phyloP scores from a whole-genome alignment of 2,329 filamentous ascomycete genomes.

The Endothia cerciana region DNA sequence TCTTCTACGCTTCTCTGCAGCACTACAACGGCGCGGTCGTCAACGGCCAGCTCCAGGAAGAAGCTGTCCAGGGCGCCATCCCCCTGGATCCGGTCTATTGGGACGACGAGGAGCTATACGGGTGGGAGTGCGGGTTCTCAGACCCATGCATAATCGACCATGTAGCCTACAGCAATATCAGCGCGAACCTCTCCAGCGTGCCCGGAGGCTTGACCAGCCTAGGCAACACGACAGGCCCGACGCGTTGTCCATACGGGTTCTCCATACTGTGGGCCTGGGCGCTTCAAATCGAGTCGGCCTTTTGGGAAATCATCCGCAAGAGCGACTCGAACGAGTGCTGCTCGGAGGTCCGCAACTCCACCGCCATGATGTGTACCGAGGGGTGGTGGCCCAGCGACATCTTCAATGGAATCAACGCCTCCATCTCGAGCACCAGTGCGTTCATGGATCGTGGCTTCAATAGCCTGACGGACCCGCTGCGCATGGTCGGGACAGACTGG shows the following conservation, averaged over 20 bases:
- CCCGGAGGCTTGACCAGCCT: not conserved
- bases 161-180: not conserved
- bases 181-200: not conserved
- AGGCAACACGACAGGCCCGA: conserved; percentile 4
- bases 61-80: not conserved
- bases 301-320: not conserved
- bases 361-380: not conserved
- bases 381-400: conserved; percentile 5
- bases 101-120: not conserved
- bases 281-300: not conserved
- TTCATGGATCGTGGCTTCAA: conserved; percentile 11
- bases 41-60: conserved; percentile 9
- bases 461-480: conserved; percentile 2
- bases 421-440: not conserved
- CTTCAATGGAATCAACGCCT: not conserved
- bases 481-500: conserved; percentile 4
- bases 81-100: not conserved
- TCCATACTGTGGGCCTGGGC: not conserved
- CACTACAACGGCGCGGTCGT: conserved; percentile 3
- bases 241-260: conserved; percentile 5
- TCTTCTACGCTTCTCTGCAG: conserved; percentile 9
- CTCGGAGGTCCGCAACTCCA: not conserved
- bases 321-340: not conserved
- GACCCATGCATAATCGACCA: conserved; percentile 7
- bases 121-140: not conserved